Evolutionary conservation across 75 land plant genomes (phyloP).

Genomic region (Cryptomeria japonica): DNA sequence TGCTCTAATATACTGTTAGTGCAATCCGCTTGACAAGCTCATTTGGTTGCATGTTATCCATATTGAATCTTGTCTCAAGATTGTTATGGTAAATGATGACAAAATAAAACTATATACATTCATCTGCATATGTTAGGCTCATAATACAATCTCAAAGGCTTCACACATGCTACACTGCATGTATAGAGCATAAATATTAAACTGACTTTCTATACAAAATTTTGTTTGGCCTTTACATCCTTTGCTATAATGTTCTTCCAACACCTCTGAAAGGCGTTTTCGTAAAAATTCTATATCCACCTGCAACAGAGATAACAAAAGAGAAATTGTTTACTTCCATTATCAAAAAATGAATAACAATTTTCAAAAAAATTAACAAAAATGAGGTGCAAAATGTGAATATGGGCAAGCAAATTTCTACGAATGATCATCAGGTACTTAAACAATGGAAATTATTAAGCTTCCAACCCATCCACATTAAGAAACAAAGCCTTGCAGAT

Average conservation of each 20-base stretch:
- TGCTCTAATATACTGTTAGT: background rate
- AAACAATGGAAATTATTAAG: background rate
- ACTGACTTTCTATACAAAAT: background rate
- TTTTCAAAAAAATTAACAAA: background rate
- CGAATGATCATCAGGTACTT: background rate
- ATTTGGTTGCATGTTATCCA: background rate
- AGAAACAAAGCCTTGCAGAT: background rate
- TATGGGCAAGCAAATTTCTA: background rate
- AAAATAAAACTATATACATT: background rate
- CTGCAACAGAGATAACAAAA: background rate
- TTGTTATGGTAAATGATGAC: background rate
- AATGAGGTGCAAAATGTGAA: background rate
- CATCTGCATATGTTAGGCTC: background rate
- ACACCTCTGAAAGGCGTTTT: slow-evolving; percentile 3
- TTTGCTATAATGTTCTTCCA: slow-evolving; percentile 7
- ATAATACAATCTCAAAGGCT: slow-evolving; percentile 8
- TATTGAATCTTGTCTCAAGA: background rate
- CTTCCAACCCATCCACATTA: background rate
- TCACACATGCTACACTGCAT: slow-evolving; percentile 4
- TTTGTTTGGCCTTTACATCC: slow-evolving; percentile 10
- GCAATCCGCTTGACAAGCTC: background rate
- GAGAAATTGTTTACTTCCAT: background rate
- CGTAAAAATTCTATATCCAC: background rate
- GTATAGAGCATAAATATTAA: background rate
- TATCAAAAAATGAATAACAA: background rate